These are phyloP conservation scores for Cryphonectria parasitica DNA, from an alignment of 2,329 filamentous ascomycete genomes.

Conservation along the genomic window DNA sequence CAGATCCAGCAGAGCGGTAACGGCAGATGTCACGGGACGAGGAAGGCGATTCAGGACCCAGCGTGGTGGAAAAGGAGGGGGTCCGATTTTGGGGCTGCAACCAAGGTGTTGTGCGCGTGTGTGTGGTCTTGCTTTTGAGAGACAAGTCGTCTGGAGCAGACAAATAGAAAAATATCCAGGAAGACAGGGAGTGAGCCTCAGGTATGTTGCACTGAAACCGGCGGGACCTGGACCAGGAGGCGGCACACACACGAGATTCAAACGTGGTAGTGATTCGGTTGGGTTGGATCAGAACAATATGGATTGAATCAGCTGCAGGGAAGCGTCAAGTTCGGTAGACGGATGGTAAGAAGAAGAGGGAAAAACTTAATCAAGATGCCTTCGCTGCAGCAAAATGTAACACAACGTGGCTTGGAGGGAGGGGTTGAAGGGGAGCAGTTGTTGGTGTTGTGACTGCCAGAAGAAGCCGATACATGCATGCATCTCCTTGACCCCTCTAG, in stretches of 20 bases:
- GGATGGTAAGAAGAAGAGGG: neutral
- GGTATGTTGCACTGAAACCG: conserved; percentile 10
- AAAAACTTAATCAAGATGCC: neutral
- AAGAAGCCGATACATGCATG: neutral
- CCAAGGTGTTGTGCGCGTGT: neutral
- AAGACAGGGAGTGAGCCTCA: neutral
- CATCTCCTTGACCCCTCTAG: neutral
- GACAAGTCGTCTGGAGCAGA: neutral
- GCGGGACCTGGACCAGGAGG: conserved; percentile 4
- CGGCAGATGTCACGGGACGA: conserved; percentile 11
- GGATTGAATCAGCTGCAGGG: neutral
- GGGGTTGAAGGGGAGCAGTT: neutral
- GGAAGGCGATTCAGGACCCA: conserved; percentile 10
- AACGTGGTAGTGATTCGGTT: neutral
- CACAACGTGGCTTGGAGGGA: neutral
- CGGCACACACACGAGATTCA: conserved; percentile 7
- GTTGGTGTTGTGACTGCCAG: neutral
- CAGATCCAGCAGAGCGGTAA: conserved; percentile 15
- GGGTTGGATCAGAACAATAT: neutral
- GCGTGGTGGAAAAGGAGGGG: conserved; percentile 1
- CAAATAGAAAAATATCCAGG: neutral
- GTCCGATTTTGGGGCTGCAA: neutral
- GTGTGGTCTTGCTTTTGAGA: conserved; percentile 1
- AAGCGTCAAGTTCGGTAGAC: neutral
- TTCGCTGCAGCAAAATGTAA: neutral